Conservation (phyloP, 1,139 yeast species). For the Sugiyamaella novakii region DNA sequence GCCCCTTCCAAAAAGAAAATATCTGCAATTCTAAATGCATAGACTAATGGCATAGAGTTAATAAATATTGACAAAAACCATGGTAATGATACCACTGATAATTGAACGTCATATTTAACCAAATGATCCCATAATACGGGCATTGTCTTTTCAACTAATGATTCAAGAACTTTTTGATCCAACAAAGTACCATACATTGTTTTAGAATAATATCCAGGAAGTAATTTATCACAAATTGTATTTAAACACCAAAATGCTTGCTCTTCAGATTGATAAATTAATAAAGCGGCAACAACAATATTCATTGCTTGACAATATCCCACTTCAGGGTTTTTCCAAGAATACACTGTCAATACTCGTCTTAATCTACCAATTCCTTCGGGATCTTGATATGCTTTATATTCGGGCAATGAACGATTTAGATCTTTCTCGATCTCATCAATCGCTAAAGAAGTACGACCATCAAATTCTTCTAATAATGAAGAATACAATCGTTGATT, state of each 20-base stretch:
- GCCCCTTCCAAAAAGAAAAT: slow-evolving; percentile 91
- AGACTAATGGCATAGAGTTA: slow-evolving; percentile 92
- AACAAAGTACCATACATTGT: slow-evolving; percentile 97
- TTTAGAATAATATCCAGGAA: slow-evolving; percentile 95
- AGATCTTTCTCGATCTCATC: slow-evolving; percentile 97
- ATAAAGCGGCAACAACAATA: slow-evolving; percentile 89
- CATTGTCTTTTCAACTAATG: slow-evolving; percentile 84
- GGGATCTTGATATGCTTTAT: slow-evolving; percentile 83
- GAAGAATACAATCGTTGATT: slow-evolving; percentile 61
- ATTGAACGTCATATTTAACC: slow-evolving; percentile 75
- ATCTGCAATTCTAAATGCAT: slow-evolving; percentile 89
- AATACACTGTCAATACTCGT: slow-evolving; percentile 86
- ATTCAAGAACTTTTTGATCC: slow-evolving; percentile 92
- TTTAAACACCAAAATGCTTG: slow-evolving; percentile 95
- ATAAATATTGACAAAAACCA: slow-evolving; percentile 93
- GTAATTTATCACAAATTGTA: slow-evolving; percentile 77
- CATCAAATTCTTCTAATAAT: slow-evolving; percentile 60
- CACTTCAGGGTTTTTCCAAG: slow-evolving; percentile 96
- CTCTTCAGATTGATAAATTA: slow-evolving; percentile 94
- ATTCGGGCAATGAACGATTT: slow-evolving; percentile 92
- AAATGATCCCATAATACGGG: slow-evolving; percentile 89
- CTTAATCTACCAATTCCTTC: slow-evolving; percentile 86
- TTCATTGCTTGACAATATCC: slow-evolving; percentile 99
- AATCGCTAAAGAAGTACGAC: slow-evolving; percentile 74
- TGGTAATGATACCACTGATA: slow-evolving; percentile 92